Percentiles rank a stretch among this genome's conserved stretches.
These are phyloP conservation scores for Termitomyces sp. DNA, from an alignment of 768 basidiomycete genomes.

Conservation along the genomic window DNA sequence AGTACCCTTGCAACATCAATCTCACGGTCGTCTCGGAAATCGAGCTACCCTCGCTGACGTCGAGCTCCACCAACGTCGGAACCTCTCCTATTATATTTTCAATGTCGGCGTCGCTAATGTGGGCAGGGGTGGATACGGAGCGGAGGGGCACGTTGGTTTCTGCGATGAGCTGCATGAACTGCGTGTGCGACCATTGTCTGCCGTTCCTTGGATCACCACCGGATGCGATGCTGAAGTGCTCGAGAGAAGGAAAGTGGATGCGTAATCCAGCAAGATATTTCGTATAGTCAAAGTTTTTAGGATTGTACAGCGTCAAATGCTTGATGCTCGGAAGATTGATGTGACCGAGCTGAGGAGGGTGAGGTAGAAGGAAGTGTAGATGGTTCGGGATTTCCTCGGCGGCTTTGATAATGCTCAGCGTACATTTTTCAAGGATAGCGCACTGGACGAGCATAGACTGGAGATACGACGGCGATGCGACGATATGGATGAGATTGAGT, in stretches of 20 bases:
- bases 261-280: slow-evolving; percentile 7
- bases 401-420: slow-evolving; percentile 10
- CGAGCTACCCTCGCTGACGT: slow-evolving; percentile 9
- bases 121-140: background rate
- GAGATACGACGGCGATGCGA: background rate
- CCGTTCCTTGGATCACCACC: background rate
- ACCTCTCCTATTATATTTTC: slow-evolving; percentile 14
- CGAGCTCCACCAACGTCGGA: slow-evolving; percentile 10
- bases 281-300: slow-evolving; percentile 11
- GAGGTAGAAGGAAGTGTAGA: background rate
- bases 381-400: background rate
- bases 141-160: background rate
- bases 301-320: slow-evolving; percentile 13
- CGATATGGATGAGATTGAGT: slow-evolving; percentile 12
- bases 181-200: slow-evolving; percentile 8
- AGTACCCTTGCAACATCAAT: slow-evolving; percentile 9
- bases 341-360: background rate
- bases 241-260: slow-evolving; percentile 6
- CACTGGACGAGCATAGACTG: slow-evolving; percentile 8
- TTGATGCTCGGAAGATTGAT: slow-evolving; percentile 10
- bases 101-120: slow-evolving; percentile 11
- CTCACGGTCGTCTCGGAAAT: slow-evolving; percentile 14
- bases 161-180: slow-evolving; percentile 5
- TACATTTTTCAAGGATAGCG: slow-evolving; percentile 1
- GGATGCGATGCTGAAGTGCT: slow-evolving; percentile 5